These are phyloP conservation scores for Tetramitus jugosus DNA, from an alignment of 208 protist genomes.

Conservation along the genomic window DNA sequence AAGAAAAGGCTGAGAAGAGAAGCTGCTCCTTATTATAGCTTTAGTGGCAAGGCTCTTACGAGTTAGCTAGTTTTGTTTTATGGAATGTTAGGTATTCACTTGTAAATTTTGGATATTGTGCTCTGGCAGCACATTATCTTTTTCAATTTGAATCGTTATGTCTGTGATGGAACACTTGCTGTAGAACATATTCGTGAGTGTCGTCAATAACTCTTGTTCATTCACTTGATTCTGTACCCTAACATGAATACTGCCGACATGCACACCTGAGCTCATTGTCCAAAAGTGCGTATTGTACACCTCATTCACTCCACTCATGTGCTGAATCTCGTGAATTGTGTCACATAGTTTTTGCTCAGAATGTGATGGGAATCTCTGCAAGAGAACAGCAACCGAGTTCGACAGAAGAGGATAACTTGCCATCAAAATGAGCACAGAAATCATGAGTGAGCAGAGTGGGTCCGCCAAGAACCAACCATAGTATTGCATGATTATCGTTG, in stretches of 20 bases:
- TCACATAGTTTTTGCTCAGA: neutral
- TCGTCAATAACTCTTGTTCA: neutral
- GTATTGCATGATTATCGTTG: constrained; percentile 54
- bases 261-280: neutral
- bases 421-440: constrained; percentile 53
- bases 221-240: neutral
- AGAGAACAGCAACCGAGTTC: neutral
- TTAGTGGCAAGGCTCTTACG: too few relatives aligned
- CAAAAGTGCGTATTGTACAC: constrained; percentile 15
- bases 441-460: constrained; percentile 62
- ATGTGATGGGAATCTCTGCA: neutral
- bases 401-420: constrained; percentile 55
- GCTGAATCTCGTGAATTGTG: neutral
- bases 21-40: too few relatives aligned
- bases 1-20: too few relatives aligned
- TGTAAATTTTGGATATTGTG: too few relatives aligned
- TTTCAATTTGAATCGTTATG: constrained; percentile 1
- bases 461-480: constrained; percentile 56
- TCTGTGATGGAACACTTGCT: neutral
- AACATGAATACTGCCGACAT: constrained; percentile 11
- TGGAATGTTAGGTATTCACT: too few relatives aligned
- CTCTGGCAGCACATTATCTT: too few relatives aligned
- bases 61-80: too few relatives aligned
- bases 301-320: neutral
- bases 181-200: neutral